Evolutionary conservation across 306 rosid genomes (phyloP).

Genomic region (Dalbergia oliveri): DNA sequence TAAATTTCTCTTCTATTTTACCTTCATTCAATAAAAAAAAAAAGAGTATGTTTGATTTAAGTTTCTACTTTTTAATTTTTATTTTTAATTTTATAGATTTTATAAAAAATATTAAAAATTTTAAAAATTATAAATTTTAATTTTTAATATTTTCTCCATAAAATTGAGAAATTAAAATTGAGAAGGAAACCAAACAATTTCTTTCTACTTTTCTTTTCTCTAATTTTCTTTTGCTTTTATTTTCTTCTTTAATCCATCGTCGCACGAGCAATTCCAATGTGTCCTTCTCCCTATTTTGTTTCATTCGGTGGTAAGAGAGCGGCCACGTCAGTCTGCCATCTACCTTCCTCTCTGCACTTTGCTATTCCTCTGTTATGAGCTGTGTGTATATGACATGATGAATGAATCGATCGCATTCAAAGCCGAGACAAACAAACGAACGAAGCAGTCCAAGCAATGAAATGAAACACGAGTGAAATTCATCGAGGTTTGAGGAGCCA

Average conservation of each 20-base stretch:
- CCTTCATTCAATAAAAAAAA: no score
- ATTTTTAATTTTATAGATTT: no score
- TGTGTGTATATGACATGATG: neutral
- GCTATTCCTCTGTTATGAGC: neutral
- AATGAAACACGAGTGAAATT: neutral
- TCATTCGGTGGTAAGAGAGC: slow-evolving; percentile 42
- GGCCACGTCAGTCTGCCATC: slow-evolving; percentile 64
- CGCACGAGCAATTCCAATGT: neutral
- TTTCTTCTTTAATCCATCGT: neutral
- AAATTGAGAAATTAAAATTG: no score
- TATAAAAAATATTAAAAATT: no score
- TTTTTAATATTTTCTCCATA: no score
- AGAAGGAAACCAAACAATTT: no score
- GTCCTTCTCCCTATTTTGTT: neutral
- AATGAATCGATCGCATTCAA: neutral
- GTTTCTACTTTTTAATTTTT: no score
- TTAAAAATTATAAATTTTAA: no score
- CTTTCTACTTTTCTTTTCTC: no score
- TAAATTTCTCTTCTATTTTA: no score
- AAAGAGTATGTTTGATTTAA: no score
- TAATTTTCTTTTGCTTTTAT: no score
- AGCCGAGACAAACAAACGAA: neutral
- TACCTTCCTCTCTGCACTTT: neutral
- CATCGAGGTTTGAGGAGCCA: neutral
- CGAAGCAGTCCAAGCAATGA: neutral